A percentile compares a stretch with the other conserved stretches of the same genome.
These are phyloP conservation scores for Mallotus nudiflorus DNA, from an alignment of 345 rosid species.

Conservation along the genomic window DNA sequence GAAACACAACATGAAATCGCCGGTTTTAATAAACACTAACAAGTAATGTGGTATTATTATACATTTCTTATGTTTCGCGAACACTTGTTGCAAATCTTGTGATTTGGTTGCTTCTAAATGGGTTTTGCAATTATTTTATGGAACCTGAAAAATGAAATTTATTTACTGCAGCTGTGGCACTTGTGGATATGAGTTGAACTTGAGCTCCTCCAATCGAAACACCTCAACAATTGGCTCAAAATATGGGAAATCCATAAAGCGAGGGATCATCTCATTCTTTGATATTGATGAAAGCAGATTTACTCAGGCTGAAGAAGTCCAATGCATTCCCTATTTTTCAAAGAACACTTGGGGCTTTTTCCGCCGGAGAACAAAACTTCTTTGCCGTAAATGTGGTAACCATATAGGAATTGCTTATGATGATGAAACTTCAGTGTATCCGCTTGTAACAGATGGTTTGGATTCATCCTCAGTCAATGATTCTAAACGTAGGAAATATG, in stretches of 20 bases:
- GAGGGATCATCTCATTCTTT: slow-evolving; percentile 84
- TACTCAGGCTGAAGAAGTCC: slow-evolving; percentile 77
- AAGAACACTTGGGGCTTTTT: slow-evolving; percentile 63
- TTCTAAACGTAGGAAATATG: slow-evolving; percentile 48
- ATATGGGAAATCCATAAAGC: slow-evolving; percentile 90
- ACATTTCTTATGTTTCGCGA: not conserved
- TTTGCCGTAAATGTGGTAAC: slow-evolving; percentile 87
- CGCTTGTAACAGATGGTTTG: slow-evolving; percentile 48
- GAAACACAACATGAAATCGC: not conserved
- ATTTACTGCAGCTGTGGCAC: slow-evolving; percentile 75
- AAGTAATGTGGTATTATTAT: not conserved
- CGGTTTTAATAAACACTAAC: not conserved
- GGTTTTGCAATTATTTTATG: not conserved
- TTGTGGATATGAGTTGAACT: slow-evolving; percentile 87
- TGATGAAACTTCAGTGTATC: slow-evolving; percentile 44
- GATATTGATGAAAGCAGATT: slow-evolving; percentile 80
- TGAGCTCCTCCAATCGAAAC: slow-evolving; percentile 86
- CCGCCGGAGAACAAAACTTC: slow-evolving; percentile 76
- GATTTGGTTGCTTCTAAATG: not conserved
- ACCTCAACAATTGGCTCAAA: slow-evolving; percentile 79
- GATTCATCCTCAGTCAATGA: slow-evolving; percentile 43
- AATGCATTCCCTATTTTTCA: slow-evolving; percentile 74
- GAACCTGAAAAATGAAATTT: not conserved
- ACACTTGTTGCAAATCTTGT: not conserved
- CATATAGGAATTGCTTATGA: slow-evolving; percentile 66